Evolutionary conservation across 768 basidiomycete genomes (phyloP).

Genomic region (Podaxis sp.): DNA sequence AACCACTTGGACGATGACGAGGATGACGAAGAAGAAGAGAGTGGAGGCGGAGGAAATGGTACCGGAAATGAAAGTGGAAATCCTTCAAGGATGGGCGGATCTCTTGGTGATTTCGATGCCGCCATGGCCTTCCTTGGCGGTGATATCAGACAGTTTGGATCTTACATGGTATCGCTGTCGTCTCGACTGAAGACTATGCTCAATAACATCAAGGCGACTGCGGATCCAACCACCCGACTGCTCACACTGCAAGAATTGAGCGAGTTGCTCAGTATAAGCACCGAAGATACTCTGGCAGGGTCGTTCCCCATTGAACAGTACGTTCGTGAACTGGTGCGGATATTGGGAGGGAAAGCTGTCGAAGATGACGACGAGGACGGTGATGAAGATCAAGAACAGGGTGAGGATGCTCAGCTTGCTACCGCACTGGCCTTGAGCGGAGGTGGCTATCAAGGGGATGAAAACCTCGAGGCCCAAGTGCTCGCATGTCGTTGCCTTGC

Average conservation of each 20-base stretch:
- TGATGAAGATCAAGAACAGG: conserved; percentile 63
- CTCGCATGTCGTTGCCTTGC: conserved; percentile 96
- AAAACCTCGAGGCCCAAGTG: conserved; percentile 91
- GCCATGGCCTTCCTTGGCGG: conserved; percentile 77
- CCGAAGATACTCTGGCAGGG: conserved; percentile 93
- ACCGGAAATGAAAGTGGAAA: conserved; percentile 38
- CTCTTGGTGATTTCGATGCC: conserved; percentile 59
- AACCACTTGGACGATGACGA: conserved; percentile 45
- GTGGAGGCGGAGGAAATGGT: conserved; percentile 40
- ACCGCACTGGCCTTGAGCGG: conserved; percentile 84
- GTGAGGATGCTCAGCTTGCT: conserved; percentile 87
- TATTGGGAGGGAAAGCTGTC: conserved; percentile 78
- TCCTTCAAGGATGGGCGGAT: conserved; percentile 39
- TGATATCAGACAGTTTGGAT: conserved; percentile 87
- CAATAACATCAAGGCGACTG: conserved; percentile 81
- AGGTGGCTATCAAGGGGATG: conserved; percentile 74
- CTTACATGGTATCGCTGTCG: conserved; percentile 90
- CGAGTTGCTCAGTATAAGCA: conserved; percentile 93
- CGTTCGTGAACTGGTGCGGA: conserved; percentile 88
- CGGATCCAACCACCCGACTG: conserved; percentile 83
- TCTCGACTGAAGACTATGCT: conserved; percentile 89
- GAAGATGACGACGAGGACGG: conserved; percentile 71
- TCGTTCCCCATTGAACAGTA: conserved; percentile 95
- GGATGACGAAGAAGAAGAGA: conserved; percentile 48
- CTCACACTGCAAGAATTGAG: conserved; percentile 92